Percentiles rank a stretch among this genome's conserved stretches.
Conservation (phyloP, 495 filamentous ascomycete species). For the Talaromyces borbonicus region DNA sequence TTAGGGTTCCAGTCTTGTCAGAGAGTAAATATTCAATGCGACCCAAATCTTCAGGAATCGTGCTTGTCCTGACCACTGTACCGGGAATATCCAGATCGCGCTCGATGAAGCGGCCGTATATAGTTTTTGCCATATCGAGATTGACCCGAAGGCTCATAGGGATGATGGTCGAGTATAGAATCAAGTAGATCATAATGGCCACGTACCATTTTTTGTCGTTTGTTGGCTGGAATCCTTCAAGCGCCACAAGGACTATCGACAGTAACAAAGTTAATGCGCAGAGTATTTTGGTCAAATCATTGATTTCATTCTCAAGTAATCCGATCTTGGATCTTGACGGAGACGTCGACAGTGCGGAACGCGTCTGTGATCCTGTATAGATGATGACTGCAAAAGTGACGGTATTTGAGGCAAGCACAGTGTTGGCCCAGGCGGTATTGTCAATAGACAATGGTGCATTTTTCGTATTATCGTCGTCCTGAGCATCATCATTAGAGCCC, state of each 20-base stretch:
- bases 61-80: conserved; percentile 90
- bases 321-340: conserved; percentile 87
- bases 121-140: conserved; percentile 90
- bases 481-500: conserved; percentile 15
- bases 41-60: conserved; percentile 93
- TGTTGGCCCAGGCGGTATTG: conserved; percentile 98
- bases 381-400: conserved; percentile 79
- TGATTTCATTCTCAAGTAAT: conserved; percentile 90
- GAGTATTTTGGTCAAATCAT: conserved; percentile 94
- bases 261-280: conserved; percentile 79
- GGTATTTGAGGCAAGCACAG: conserved; percentile 86
- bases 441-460: conserved; percentile 80
- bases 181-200: conserved; percentile 88
- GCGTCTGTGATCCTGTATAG: conserved; percentile 91
- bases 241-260: conserved; percentile 79
- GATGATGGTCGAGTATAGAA: conserved; percentile 98
- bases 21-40: conserved; percentile 93
- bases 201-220: conserved; percentile 72
- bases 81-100: conserved; percentile 78
- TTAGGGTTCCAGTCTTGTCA: conserved; percentile 96
- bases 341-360: conserved; percentile 88
- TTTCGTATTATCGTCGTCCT: conserved; percentile 18
- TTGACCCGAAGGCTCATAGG: conserved; percentile 96
- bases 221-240: conserved; percentile 68
- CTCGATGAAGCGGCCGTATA: conserved; percentile 94